phyloP scores from a whole-genome alignment of 768 basidiomycete species.

The Sporobolomyces pararoseus region DNA sequence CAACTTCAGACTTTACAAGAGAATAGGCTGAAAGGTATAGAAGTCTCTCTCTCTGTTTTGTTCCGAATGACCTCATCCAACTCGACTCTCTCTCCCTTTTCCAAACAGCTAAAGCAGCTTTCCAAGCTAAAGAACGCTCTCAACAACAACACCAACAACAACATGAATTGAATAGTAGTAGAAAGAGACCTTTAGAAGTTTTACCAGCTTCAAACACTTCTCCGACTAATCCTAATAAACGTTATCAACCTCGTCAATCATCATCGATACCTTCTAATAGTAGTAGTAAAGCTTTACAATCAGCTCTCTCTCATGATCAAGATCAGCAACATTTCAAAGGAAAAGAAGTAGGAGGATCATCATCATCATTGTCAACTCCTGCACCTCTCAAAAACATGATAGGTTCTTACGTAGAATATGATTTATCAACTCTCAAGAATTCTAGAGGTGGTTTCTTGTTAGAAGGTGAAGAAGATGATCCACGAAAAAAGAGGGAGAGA shows the following conservation, averaged over 20 bases:
- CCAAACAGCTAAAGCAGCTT: constrained; percentile 38
- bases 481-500: constrained; percentile 72
- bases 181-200: constrained; percentile 67
- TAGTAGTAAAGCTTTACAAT: constrained; percentile 16
- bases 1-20: constrained; percentile 21
- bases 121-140: constrained; percentile 36
- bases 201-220: constrained; percentile 61
- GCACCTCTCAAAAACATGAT: constrained; percentile 49
- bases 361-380: too few relatives aligned
- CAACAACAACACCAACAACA: constrained; percentile 12
- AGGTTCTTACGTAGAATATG: constrained; percentile 95
- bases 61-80: constrained; percentile 2
- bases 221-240: constrained; percentile 55
- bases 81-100: background rate
- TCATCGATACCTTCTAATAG: background rate
- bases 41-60: background rate
- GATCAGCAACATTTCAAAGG: constrained; percentile 15
- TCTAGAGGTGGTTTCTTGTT: constrained; percentile 92
- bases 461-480: constrained; percentile 73
- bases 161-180: constrained; percentile 55
- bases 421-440: constrained; percentile 93
- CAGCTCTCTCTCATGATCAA: too few relatives aligned
- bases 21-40: constrained; percentile 40
- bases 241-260: constrained; percentile 21
- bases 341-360: constrained; percentile 20